Base-by-base conservation (phyloP, 495 filamentous ascomycete genomes). In the Podospora didyma region DNA sequence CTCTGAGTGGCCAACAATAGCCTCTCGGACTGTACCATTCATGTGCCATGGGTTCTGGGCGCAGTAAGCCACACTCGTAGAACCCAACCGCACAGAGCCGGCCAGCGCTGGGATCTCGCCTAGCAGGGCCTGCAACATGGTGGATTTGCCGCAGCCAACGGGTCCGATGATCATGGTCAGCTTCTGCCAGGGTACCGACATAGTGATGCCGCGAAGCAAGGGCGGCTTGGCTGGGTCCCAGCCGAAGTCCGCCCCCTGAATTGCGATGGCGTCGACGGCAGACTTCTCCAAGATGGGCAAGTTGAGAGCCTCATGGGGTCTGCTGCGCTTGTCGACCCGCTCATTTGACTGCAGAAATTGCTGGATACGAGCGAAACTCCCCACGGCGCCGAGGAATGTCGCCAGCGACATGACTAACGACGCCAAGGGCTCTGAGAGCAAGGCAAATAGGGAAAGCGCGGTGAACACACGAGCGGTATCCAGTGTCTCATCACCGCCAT, bases 111-210 rank as follows among this genome's bases (percentile, higher is more conserved):
- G 72, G 2, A 81, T 67, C 58, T 88, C 84, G 20, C 83, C 82
- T 0, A 86, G 73, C 16, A 88, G 56, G 7, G 77, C 75, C 46
- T 79, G 80, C 21, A 88, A 64, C 11, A 88, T 55, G 2, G 80
- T 82, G 3, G 80, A 78, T 56, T 87, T 87, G 6, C 85, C 85
- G 46, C 75, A 81, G 6, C 83, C 83, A 7, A 83, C 80, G 2
- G 84, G 80, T 14, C 85, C 85, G 44, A 85, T 69, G 14, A 88
- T 60, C 60, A 83, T 76, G 3, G 75, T 80, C 1, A 80, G 51
- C 39, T 64, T 60, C 5, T 12, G 19, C 35, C 59, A 51, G 1
- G 65, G 66, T n/a, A 73, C 71, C 0, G 71, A 65, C 45, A 71
- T 68, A 3, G 68, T 67, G 41, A 85, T 64, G 5, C 71, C 63